Evolutionary conservation across 805 yeast species (phyloP), one percentile per base, ranked within the genome.

Genomic region (Yarrowia sp.): DNA sequence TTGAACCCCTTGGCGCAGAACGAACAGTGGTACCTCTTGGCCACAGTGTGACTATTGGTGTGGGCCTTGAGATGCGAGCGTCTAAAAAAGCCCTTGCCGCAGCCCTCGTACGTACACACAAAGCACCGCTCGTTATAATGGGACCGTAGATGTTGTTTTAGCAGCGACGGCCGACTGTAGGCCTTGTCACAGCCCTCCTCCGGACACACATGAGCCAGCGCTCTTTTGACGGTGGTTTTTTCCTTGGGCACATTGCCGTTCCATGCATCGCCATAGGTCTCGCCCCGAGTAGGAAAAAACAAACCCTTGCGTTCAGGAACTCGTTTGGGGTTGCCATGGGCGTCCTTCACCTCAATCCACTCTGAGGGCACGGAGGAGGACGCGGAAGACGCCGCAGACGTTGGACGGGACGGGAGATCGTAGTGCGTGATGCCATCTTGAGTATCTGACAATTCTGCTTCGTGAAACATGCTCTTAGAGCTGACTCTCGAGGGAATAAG

Each of bases 11-110:
- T 92, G 1, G 87, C 86, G 73, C 99, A 95, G 1, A 80, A 73
- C 0, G 84, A 74, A 71, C 98, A 92, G 44, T 80, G 82, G 71
- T 82, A 85, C 0, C 96, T 96, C 70, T 88, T 89, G 3, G 80
- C 82, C 1, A 78, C 80, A 2, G 79, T 67, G 72, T 92, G 97
- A 17, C 90, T 84, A 24, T 88, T 73, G 62, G 78, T 67, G 73
- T 95, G 99, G 28, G 90, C 83, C 59, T 85, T 82, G 44, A 93
- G 77, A 76, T 93, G 98, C n/a, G 89, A 84, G 67, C 87, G 88
- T 62, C 97, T 81, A 17, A 84, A 78, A 71, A 91, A 95, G 0
- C 87, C 74, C 67, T 83, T 83, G 0, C 76, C 79, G 75, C 99
- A 95, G 4, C 74, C 78, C 1, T 75, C 73, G 12, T 70, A 66